Base-by-base conservation (phyloP, 257 asterid genomes). In the Jacaranda copaia region DNA sequence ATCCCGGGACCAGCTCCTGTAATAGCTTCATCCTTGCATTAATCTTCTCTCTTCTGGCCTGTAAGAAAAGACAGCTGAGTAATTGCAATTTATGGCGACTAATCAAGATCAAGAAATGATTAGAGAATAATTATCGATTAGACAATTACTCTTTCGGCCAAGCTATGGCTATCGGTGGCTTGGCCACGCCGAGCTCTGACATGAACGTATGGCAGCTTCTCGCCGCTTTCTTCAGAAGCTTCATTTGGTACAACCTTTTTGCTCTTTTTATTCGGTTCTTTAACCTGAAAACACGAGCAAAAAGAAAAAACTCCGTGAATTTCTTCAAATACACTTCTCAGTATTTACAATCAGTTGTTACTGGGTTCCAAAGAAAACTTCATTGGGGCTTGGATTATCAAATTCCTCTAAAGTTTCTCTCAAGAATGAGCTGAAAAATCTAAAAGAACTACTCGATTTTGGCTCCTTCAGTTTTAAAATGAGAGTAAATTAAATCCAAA, bases 41-140 rank as follows among this genome's bases (percentile, higher is more conserved):
- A 80, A 96, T 96, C 85, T 93, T 96, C 92, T 96, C 99, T 88
- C 99, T 93, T 86, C 99, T 91, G 61, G 99, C 99, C 99, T 96
- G 85, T 70, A 73, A 77, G 7, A 76, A 72, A 57, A 55, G 60
- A 79, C 76, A 76, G 36, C 63, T 74, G 67, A 75, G 72, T 52
- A 48, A 71, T 62, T 68, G 63, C 78, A 81, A 40, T 69, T 61
- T 75, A 43, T n/a, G 69, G 12, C 70, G 40, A 20, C 78, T 79
- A 77, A 81, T 77, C 82, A 69, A 18, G 55, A 75, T 80, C 48
- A 74, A 69, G 60, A 77, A 42, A 66, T 64, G 51, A 77, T 69
- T 74, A 74, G 48, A 16, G 73, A 45, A 70, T 70, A 80, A 75
- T 46, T 58, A 70, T 10, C 73, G 76, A 63, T 77, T 19, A 40